phyloP scores from a whole-genome alignment of 345 rosid genomes.

The Eucalyptus polybractea region DNA sequence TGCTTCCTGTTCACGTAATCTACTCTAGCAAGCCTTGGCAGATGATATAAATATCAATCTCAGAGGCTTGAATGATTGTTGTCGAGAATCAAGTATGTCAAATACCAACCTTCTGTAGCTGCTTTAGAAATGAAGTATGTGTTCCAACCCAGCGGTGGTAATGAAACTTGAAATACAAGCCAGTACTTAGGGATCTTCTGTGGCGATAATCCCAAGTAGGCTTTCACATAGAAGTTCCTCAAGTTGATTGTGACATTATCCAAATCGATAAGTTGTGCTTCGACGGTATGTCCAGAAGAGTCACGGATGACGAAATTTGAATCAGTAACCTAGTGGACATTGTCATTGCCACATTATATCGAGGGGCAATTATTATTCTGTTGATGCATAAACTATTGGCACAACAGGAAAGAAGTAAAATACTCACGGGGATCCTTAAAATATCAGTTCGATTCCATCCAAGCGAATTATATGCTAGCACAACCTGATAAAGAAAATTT shows the following conservation, averaged over 20 bases:
- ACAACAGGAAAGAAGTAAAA: background rate
- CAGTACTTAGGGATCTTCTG: conserved; percentile 36
- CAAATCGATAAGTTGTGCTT: conserved; percentile 33
- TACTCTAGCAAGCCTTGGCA: background rate
- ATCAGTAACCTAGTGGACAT: conserved; percentile 42
- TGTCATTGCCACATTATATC: background rate
- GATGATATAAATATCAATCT: background rate
- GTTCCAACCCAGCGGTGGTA: conserved; percentile 79
- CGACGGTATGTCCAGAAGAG: conserved; percentile 40
- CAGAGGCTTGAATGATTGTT: background rate
- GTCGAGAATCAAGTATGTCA: background rate
- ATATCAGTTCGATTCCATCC: conserved; percentile 72
- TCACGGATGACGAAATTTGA: conserved; percentile 37
- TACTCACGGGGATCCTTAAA: conserved; percentile 59
- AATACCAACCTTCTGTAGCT: conserved; percentile 24
- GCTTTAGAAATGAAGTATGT: conserved; percentile 61
- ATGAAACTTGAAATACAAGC: conserved; percentile 60
- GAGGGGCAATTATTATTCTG: background rate
- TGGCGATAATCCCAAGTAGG: conserved; percentile 44
- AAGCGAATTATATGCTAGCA: conserved; percentile 65
- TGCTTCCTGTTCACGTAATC: background rate
- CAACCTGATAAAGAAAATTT: conserved; percentile 32
- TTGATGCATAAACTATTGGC: background rate
- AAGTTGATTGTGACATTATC: conserved; percentile 50
- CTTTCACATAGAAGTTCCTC: conserved; percentile 50